Evolutionary conservation across 306 rosid species (phyloP), one percentile per base, ranked within the genome.

Genomic region (Notholithocarpus densiflorus): DNA sequence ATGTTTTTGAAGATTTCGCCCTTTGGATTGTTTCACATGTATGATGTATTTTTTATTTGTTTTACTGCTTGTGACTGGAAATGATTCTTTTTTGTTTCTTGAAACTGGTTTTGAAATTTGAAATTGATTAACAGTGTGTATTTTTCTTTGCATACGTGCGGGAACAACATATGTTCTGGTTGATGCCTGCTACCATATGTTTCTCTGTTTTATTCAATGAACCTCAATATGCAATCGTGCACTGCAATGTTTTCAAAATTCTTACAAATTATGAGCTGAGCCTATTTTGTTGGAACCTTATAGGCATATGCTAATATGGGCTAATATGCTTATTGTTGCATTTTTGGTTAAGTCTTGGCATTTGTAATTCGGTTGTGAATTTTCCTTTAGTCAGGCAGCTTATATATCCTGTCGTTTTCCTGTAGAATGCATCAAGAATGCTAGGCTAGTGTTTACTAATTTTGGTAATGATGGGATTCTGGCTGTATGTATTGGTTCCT

Each of bases 11-110:
- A 71, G 56, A 72, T 45, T 60, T 79, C 69, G 34, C 79, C 76
- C 56, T 61, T 21, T 55, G 71, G 79, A 66, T 82, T 72, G 75
- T 75, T 80, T 84, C 68, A 37, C 65, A 8, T 84, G 86, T 81
- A 76, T 71, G 83, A n/a, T 73, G 84, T 75, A 87, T 81, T 75
- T 48, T 12, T 52, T 45, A 70, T 77, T 77, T 74, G 20, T 80
- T 81, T 15, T 48, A 10, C 59, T 73, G 73, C 65, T 20, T 82
- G 87, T 17, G 74, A 68, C 83, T 74, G 83, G 79, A 81, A 80
- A 76, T 79, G 71, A 73, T 82, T 80, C 78, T 74, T 68, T 77
- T 18, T 18, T 68, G 56, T 70, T 70, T 75, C 90, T 65, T 82
- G 52, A 53, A 77, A 37, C 10, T 37, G 45, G 45, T 45, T 52